These are phyloP conservation scores for Zasmidium citrigriseum DNA, from an alignment of 2,329 filamentous ascomycete species.

Conservation along the genomic window DNA sequence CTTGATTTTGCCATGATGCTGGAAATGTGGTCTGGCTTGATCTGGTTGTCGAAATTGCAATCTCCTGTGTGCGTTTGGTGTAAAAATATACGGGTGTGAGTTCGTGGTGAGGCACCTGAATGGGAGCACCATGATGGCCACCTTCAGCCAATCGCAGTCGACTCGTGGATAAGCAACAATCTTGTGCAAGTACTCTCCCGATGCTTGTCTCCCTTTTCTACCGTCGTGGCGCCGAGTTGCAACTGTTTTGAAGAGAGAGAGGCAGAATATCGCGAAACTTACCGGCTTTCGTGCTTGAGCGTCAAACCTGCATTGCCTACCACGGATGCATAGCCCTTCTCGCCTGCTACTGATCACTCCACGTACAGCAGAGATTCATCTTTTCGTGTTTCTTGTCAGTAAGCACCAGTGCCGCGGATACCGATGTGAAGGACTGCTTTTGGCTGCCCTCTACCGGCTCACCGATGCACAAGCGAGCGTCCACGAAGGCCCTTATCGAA, in stretches of 20 bases:
- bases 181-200: not conserved
- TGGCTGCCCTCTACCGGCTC: too few relatives aligned
- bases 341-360: too few relatives aligned
- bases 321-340: too few relatives aligned
- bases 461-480: too few relatives aligned
- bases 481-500: too few relatives aligned
- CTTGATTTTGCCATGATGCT: constrained; percentile 21
- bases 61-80: not conserved
- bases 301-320: too few relatives aligned
- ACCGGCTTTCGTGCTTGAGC: too few relatives aligned
- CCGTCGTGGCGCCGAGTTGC: not conserved
- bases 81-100: not conserved
- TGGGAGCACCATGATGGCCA: not conserved
- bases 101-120: not conserved
- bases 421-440: too few relatives aligned
- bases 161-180: not conserved
- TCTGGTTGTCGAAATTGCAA: not conserved
- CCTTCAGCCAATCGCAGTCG: not conserved
- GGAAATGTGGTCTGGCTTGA: not conserved
- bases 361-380: too few relatives aligned
- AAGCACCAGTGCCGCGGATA: too few relatives aligned
- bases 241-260: not conserved
- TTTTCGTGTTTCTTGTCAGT: too few relatives aligned
- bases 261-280: not conserved
- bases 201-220: not conserved